Conservation (phyloP, 2,329 filamentous ascomycete genomes). For the Aquanectria penicillioides region DNA sequence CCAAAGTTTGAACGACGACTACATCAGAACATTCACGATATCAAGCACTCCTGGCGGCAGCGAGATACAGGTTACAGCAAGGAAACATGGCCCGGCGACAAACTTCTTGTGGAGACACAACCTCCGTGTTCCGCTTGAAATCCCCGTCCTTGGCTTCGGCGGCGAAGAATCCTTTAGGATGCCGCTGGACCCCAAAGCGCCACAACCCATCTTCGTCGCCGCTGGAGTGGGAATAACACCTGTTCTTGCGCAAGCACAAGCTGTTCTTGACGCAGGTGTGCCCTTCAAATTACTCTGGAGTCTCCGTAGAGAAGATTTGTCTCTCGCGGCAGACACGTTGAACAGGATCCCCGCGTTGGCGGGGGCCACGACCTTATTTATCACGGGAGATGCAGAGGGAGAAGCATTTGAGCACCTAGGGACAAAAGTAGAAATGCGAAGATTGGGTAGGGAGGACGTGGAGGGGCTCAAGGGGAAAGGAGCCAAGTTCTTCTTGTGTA, state of each 20-base stretch:
- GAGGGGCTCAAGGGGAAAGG: conserved; percentile 48
- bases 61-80: conserved; percentile 77
- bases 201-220: conserved; percentile 70
- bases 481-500: conserved; percentile 63
- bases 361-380: conserved; percentile 66
- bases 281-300: conserved; percentile 75
- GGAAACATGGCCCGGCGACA: conserved; percentile 76
- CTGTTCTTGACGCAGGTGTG: conserved; percentile 51
- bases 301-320: conserved; percentile 68
- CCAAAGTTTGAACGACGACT: conserved; percentile 84
- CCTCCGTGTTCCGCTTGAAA: conserved; percentile 62
- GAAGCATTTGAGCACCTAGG: conserved; percentile 49
- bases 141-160: conserved; percentile 78
- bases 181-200: conserved; percentile 31
- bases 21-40: conserved; percentile 83
- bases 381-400: conserved; percentile 62
- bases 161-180: conserved; percentile 63
- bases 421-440: conserved; percentile 46
- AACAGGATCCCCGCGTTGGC: conserved; percentile 61
- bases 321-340: conserved; percentile 70
- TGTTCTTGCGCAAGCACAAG: conserved; percentile 72
- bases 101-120: conserved; percentile 70
- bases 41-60: conserved; percentile 63
- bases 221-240: conserved; percentile 88
- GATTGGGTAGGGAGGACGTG: conserved; percentile 56